phyloP scores from a whole-genome alignment of 768 basidiomycete species.

The Hypsizygus marmoreus region DNA sequence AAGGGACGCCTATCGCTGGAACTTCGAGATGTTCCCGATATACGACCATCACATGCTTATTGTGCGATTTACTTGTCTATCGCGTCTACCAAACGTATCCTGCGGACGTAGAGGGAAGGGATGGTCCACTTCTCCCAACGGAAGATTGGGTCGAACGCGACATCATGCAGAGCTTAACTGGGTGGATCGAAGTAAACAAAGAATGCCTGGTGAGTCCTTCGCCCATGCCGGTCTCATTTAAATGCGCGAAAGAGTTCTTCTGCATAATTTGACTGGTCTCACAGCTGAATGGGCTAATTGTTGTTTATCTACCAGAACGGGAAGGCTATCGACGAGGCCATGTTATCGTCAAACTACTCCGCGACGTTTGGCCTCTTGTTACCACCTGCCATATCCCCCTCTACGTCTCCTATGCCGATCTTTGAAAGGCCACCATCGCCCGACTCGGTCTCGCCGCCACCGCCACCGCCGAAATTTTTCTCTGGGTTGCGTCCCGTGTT shows the following conservation, averaged over 20 bases:
- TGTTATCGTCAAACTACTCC: slow-evolving; percentile 47
- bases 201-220: slow-evolving; percentile 70
- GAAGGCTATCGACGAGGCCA: slow-evolving; percentile 34
- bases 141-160: slow-evolving; percentile 80
- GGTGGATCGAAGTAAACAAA: slow-evolving; percentile 74
- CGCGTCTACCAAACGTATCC: slow-evolving; percentile 66
- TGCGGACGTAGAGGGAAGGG: slow-evolving; percentile 57
- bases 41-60: slow-evolving; percentile 67
- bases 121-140: slow-evolving; percentile 67
- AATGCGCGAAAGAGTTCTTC: background rate
- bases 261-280: too few species aligned
- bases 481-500: slow-evolving; percentile 62
- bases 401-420: slow-evolving; percentile 26
- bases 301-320: slow-evolving; percentile 33
- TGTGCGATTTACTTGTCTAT: slow-evolving; percentile 67
- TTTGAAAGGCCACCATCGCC: slow-evolving; percentile 24
- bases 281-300: slow-evolving; percentile 11
- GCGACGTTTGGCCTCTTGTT: slow-evolving; percentile 48
- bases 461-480: slow-evolving; percentile 41
- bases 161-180: slow-evolving; percentile 62
- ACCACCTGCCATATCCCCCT: slow-evolving; percentile 31
- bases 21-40: slow-evolving; percentile 56
- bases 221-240: slow-evolving; percentile 7
- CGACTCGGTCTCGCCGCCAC: slow-evolving; percentile 28
- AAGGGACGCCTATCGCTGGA: slow-evolving; percentile 41